Evolutionary conservation across 2,329 filamentous ascomycete genomes (phyloP), one percentile per base, ranked within the genome.

Genomic region (Neonectria coccinea): DNA sequence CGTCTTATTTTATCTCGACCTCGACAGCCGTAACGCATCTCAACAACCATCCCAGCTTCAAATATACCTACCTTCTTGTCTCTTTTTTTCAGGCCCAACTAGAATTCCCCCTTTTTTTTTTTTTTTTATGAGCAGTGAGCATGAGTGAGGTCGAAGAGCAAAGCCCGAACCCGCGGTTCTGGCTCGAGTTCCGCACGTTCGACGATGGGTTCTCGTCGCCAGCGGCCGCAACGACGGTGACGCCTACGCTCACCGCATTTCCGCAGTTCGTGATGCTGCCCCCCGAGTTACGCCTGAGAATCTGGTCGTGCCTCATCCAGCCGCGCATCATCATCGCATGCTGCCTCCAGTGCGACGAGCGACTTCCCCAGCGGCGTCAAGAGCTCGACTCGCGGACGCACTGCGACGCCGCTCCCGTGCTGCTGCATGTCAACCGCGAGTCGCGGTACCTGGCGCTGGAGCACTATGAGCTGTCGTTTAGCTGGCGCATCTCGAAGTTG

Each of bases 401-500:
- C 47, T 74, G 73, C 12, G 67, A 70, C 33, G 67, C 67, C 7
- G 66, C 78, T 5, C 84, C 83, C 4, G 78, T 79, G 16, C 77
- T 86, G n/a, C 76, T 85, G 45, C 80, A 79, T 63, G 72, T 82
- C 29, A 81, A 76, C 74, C 79, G 73, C 64, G 84, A 85, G 73
- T 71, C 83, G 25, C 79, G 82, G 41, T 68, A 72, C 20, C 73
- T 84, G 8, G 83, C 79, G 2, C 77, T 81, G 29, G 60, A 67
- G 20, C 80, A 80, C 72, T 86, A 86, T 75, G 79, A 82, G 70
- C 79, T 78, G 39, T 75, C 82, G 11, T 85, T 85, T 68, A 71
- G 77, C 54, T 85, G 83, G 83, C 79, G 78, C 62, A 78, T 83
- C 53, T 83, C 82, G 18, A 78, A 76, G 59, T 76, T 80, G 22